phyloP scores from a whole-genome alignment of 441 rosid species.

The Gossypium davidsonii region DNA sequence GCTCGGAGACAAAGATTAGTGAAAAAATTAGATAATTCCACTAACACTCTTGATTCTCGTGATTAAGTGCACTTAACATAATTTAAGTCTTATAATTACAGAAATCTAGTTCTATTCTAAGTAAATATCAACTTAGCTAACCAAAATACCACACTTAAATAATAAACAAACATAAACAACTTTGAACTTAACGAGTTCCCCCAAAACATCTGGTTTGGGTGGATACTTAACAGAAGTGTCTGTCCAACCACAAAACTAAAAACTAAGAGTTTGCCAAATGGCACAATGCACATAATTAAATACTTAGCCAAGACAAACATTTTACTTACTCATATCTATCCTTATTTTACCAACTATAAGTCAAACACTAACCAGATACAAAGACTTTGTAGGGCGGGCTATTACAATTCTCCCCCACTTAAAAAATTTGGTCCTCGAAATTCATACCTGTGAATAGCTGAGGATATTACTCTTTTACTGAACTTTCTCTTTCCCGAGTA shows the following conservation, averaged over 20 bases:
- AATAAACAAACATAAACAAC: not conserved
- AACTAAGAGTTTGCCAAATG: not conserved
- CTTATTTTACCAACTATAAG: not conserved
- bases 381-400: not conserved
- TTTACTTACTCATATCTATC: not conserved
- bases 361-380: not conserved
- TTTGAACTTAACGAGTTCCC: not conserved
- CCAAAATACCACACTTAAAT: not conserved
- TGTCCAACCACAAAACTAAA: not conserved
- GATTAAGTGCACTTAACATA: not conserved
- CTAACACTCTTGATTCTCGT: not conserved
- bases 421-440: no score
- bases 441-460: no score
- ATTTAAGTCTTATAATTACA: not conserved
- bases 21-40: not conserved
- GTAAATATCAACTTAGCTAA: not conserved
- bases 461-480: not conserved
- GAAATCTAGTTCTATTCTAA: not conserved
- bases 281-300: not conserved
- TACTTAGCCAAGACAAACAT: not conserved
- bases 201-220: not conserved
- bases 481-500: not conserved
- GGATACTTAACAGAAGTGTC: not conserved
- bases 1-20: not conserved
- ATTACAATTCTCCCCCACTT: no score